A percentile compares a stretch with the other conserved stretches of the same genome.
Evolutionary conservation across 2,329 filamentous ascomycete species (phyloP).

Genomic region (Pseudodiploospora longispora): DNA sequence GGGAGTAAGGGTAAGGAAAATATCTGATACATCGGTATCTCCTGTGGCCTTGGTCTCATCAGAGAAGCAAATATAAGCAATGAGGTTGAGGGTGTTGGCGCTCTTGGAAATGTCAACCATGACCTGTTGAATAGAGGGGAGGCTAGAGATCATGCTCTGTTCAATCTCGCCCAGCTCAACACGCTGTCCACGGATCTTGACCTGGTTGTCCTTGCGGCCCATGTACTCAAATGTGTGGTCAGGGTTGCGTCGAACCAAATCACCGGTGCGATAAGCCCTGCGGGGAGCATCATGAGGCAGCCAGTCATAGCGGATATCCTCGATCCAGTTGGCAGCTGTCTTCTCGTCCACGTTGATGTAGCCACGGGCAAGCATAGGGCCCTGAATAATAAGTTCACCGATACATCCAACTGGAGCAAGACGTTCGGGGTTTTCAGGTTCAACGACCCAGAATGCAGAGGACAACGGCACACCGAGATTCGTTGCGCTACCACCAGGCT

Average conservation of each 20-base stretch:
- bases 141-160: constrained; percentile 2
- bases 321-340: too few relatives aligned
- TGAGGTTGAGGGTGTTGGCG: too few relatives aligned
- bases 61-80: too few relatives aligned
- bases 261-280: neutral
- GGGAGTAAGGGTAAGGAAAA: too few relatives aligned
- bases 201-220: constrained; percentile 21
- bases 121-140: too few relatives aligned
- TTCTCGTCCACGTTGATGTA: too few relatives aligned
- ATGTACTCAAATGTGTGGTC: constrained; percentile 16
- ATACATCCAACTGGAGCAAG: neutral
- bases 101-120: too few relatives aligned
- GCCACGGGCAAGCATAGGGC: too few relatives aligned
- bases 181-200: constrained; percentile 27
- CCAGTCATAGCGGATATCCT: constrained; percentile 1
- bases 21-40: too few relatives aligned
- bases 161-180: constrained; percentile 25
- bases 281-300: neutral
- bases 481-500: neutral
- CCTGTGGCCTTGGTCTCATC: too few relatives aligned
- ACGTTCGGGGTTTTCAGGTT: neutral
- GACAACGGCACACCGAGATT: constrained; percentile 5
- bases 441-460: constrained; percentile 5
- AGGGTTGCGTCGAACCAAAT: constrained; percentile 11
- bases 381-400: neutral